Evolutionary conservation across 2,329 filamentous ascomycete species (phyloP), one percentile per base, ranked within the genome.

Genomic region (Fusarium sp.): DNA sequence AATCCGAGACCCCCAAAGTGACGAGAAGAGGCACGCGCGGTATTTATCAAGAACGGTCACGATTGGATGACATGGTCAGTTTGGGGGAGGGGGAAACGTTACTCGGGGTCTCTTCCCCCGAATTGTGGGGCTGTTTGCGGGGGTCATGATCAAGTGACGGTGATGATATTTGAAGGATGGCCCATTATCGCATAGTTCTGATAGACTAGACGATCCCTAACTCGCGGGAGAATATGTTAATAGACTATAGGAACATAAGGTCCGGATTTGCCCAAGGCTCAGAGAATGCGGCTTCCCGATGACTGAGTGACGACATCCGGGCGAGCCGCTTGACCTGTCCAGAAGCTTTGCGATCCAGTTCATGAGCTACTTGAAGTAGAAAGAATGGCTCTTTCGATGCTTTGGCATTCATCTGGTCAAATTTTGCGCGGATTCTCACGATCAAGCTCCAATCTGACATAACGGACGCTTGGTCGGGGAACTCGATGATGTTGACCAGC

Each of bases 91-190:
- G 65, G 65, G 30, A 69, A 69, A 49, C 47, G 18, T 40, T 46
- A 23, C 42, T 69, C 67, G 67, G 67, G 37, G 25, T 65, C n/a
- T 70, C 67, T 69, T 69, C n/a, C 37, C 66, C 67, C 67, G 67
- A 69, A 65, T 15, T 69, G 52, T 65, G 67, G 66, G 43, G n/a
- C 59, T 13, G 1, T 25, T n/a, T 54, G 67, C 35, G 67, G 67
- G 67, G 66, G 67, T 70, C 18, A 16, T 15, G 11, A 19, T 18
- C n/a, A 28, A 43, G 23, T 65, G 46, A 60, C 23, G 28, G 40
- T 5, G 1, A 18, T 43, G 42, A 53, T 25, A 25, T 21, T 33
- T 21, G 0, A n/a, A 9, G 37, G 28, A 23, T 32, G 21, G 23
- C 54, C 54, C 37, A 60, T 44, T 46, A 33, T 43, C 35, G 49